A percentile compares a stretch with the other conserved stretches of the same genome.
These are phyloP conservation scores for Thraustochytrium striatum DNA, from an alignment of 352 stramenopile genomes.

Conservation along the genomic window DNA sequence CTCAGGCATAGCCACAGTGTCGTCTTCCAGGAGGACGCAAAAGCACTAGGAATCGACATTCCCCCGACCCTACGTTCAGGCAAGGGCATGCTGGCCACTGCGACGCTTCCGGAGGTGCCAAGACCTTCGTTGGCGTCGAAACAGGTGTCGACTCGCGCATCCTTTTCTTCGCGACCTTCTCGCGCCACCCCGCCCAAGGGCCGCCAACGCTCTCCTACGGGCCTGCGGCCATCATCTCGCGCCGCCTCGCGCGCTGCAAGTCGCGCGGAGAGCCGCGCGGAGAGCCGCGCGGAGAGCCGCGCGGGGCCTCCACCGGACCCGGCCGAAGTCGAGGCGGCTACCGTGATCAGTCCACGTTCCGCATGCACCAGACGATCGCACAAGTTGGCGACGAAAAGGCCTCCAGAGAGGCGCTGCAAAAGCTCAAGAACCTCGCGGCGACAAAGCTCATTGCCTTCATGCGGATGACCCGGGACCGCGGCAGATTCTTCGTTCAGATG, in stretches of 20 bases:
- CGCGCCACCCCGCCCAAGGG: neutral
- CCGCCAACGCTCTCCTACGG: neutral
- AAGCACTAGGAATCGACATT: neutral
- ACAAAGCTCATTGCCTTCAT: too few relatives aligned
- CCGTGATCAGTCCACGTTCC: neutral
- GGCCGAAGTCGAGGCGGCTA: neutral
- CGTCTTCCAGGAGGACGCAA: neutral
- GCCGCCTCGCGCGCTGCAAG: too few relatives aligned
- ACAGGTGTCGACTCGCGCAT: neutral
- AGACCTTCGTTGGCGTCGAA: neutral
- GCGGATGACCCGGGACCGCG: too few relatives aligned
- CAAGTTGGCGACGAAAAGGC: too few relatives aligned
- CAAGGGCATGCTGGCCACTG: neutral
- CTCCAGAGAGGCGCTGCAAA: too few relatives aligned
- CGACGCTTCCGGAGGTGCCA: neutral
- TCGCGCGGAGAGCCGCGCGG: too few relatives aligned
- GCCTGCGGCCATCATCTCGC: neutral
- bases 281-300: neutral
- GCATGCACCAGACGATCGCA: too few relatives aligned
- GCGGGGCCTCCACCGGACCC: neutral
- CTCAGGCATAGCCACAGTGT: neutral
- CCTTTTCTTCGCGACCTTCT: conserved; percentile 10
- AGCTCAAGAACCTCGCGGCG: too few relatives aligned
- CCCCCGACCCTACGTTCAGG: neutral
- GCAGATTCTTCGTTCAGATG: too few relatives aligned